Base-by-base conservation (phyloP, 129 eudicot genomes). In the Escallonia herrerae region DNA sequence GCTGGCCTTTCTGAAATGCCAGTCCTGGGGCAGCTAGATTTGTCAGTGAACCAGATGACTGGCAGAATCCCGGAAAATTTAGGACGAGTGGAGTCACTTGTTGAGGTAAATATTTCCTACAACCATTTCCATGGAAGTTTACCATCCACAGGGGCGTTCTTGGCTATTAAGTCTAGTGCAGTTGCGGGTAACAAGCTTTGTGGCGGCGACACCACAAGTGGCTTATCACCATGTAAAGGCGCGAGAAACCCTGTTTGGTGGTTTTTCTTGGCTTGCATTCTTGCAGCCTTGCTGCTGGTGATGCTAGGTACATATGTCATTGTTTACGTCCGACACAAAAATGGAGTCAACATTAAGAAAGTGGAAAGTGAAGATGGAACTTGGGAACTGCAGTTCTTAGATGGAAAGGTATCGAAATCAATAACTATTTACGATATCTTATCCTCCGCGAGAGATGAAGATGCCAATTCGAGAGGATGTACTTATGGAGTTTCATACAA, bases 11-110 rank as follows among this genome's bases (percentile, higher is more conserved):
- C 90, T 22, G 71, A 69, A 67, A 66, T 87, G 80, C 97, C 94
- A 1, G 97, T 87, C 59, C 69, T 91, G 15, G 90, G 97, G 22
- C 82, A 64, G 69, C 84, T 91, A 60, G 97, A 91, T 74, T 73
- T 91, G 70, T 91, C 97, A 6, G 62, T 54, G 55, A 91, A 91
- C 63, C 83, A 80, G 66, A 72, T 91, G 15, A 70, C 86, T 2
- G 97, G 97, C 0, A 73, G 82, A 59, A 62, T 91, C 7, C 87
- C 97, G 0, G 39, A 67, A 47, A 82, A 69, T 56, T 60, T 91
- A 65, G 97, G 95, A 7, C 54, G 66, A 13, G 81, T 82, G 49
- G 87, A 87, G 39, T 91, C 97, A 15, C 87, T 91, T 42, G 84
- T 87, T 40, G 74, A 75, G 60, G 86, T 91, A 15, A 91, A 91